A percentile compares a stretch with the other conserved stretches of the same genome.
Conservation (phyloP, 179 eudicot species). For the Silene vulgaris region DNA sequence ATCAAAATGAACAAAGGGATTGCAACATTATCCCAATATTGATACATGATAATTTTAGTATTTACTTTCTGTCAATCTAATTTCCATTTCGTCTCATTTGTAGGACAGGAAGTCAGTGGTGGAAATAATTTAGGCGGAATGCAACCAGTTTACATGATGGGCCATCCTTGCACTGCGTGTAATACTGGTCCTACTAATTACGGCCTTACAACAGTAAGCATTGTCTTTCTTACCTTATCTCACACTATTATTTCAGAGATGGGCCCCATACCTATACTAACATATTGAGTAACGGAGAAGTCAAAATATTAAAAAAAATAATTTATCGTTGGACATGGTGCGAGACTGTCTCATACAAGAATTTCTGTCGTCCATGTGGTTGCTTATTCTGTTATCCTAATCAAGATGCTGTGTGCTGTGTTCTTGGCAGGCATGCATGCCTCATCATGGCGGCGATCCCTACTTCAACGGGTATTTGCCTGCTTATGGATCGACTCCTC, state of each 20-base stretch:
- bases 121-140: slow-evolving; percentile 29
- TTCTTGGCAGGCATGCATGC: slow-evolving; percentile 31
- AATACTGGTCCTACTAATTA: slow-evolving; percentile 28
- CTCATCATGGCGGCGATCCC: slow-evolving; percentile 52
- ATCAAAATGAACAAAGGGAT: too few relatives aligned
- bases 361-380: neutral
- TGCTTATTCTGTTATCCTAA: slow-evolving; percentile 3
- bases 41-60: neutral
- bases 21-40: neutral
- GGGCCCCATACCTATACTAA: too few relatives aligned
- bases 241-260: too few relatives aligned
- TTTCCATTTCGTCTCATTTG: neutral
- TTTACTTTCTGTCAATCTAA: neutral
- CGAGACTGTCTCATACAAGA: neutral
- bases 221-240: neutral
- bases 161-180: slow-evolving; percentile 24
- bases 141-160: slow-evolving; percentile 33
- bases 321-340: too few relatives aligned
- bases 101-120: slow-evolving; percentile 43
- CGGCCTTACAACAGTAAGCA: slow-evolving; percentile 30
- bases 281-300: too few relatives aligned
- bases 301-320: too few relatives aligned
- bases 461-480: slow-evolving; percentile 41
- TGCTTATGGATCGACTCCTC: slow-evolving; percentile 49
- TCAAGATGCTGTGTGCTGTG: neutral